Evolutionary conservation across 1,284 basidiomycete species (phyloP), one percentile per base, ranked within the genome.

Genomic region (Microstroma glucosiphilum): DNA sequence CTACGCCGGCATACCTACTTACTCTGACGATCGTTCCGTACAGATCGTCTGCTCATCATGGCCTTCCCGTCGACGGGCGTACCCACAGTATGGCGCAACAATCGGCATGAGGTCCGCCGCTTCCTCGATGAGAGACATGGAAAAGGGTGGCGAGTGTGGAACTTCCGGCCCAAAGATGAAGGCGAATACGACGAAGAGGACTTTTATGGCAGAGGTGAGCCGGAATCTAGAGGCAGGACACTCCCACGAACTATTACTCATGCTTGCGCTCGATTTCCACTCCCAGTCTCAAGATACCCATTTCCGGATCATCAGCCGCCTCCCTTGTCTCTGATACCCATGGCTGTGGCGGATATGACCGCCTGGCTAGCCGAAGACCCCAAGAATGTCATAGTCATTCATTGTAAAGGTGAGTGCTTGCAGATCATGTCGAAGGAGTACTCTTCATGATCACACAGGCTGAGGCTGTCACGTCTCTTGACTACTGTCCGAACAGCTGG

Each of bases 51-150:
- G 66, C 88, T 92, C 65, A 88, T 92, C 69, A 91, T 83, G 82
- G 82, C 91, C n/a, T 92, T 89, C 77, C 91, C 91, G 0, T 89
- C 91, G 0, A 82, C 83, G 0, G 91, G 91, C 1, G 74, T 92
- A 1, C 89, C 90, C 70, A 85, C 88, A 0, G 79, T 90, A 43
- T 94, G 93, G 73, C 85, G 91, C 57, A 94, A 94, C 76, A 83
- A 83, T 42, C 83, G 89, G 56, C 85, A 87, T 30, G 88, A 92
- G 71, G 89, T 89, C 0, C 86, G 87, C 68, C 84, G 83, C 58
- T 92, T 93, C 78, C 83, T 93, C 23, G 85, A 89, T 53, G 82
- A 86, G 58, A 83, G 86, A 51, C 89, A 91, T 69, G 85, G 86
- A 6, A 83, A 86, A 70, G 86, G 89, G 69, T 92, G 86, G 76